Conservation (phyloP, 805 yeast species). For the Pichia heedii region DNA sequence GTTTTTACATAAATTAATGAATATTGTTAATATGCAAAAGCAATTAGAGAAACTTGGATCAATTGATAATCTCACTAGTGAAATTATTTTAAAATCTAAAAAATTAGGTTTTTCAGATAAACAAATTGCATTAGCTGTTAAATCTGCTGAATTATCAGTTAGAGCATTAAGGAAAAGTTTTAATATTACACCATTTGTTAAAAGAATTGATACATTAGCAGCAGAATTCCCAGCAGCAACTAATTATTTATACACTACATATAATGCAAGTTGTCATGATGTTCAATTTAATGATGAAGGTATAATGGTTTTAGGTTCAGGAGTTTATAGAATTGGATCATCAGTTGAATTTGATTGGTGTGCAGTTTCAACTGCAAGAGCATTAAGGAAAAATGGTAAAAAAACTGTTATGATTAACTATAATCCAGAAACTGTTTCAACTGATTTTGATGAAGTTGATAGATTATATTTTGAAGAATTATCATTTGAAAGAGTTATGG, state of each 20-base stretch:
- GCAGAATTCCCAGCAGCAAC: conserved; percentile 99
- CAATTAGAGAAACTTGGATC: conserved; percentile 61
- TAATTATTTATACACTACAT: conserved; percentile 91
- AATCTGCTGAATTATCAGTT: conserved; percentile 67
- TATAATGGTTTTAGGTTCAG: conserved; percentile 94
- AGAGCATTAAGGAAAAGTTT: conserved; percentile 72
- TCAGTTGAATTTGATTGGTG: conserved; percentile 99
- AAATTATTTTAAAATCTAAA: conserved; percentile 70
- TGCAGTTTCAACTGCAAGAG: conserved; percentile 94
- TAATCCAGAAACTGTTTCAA: conserved; percentile 97
- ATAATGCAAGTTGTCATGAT: conserved; percentile 83
- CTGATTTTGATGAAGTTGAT: conserved; percentile 98
- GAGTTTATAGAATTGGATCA: conserved; percentile 97
- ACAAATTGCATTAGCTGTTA: conserved; percentile 77
- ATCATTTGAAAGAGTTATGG: conserved; percentile 93
- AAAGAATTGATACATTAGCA: conserved; percentile 94
- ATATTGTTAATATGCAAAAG: conserved; percentile 83
- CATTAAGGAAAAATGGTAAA: conserved; percentile 78
- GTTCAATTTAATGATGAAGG: conserved; percentile 83
- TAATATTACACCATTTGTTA: conserved; percentile 85
- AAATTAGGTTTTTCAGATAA: conserved; percentile 92
- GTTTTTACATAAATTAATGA: conserved; percentile 89
- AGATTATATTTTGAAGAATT: conserved; percentile 93
- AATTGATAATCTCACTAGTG: conserved; percentile 53
- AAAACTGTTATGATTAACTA: conserved; percentile 95